Evolutionary conservation across 805 yeast genomes (phyloP), one percentile per base, ranked within the genome.

Genomic region (Candida ascalaphidarum): DNA sequence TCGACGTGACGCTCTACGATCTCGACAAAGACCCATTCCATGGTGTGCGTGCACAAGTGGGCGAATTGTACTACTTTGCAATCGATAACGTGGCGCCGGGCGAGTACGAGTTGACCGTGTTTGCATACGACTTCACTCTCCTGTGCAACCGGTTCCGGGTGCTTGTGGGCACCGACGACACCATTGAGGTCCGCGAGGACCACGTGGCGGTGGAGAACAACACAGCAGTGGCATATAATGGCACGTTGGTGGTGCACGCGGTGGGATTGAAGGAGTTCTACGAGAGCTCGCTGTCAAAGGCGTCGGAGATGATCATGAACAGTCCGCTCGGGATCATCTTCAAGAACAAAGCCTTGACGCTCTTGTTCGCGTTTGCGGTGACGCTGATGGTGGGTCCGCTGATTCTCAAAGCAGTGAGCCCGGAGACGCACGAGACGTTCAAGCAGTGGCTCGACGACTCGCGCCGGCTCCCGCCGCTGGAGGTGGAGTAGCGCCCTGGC

Each of bases 311-410:
- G 54, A 22, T 62, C 7, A 35, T 55, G 52, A 47, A 44, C 32
- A 52, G 65, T 40, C 69, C 69, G 4, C 44, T 63, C 21, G 69
- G 69, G 6, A 48, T 52, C 33, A 56, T 63, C 10, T 61, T 63
- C 40, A 47, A 43, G 27, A 63, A 52, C 40, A 44, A 34, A 17
- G 22, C 44, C n/a, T 61, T 56, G 40, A 56, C 67, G 6, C 38
- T 54, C 9, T 33, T 60, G 23, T 61, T 62, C 30, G 29, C 39
- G 9, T 34, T 51, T 4, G 36, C 48, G 17, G 26, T 55, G 18
- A 48, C 41, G 9, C 41, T 58, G 16, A 52, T 55, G 43, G 46
- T 37, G 1, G 50, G 54, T 3, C 68, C 69, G 3, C 48, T 48
- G 18, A 19, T 56, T 4, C 29, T 61, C 14, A 32, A 46, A 18